Evolutionary conservation across 345 rosid genomes (phyloP).

Genomic region (rapeseed (Brassica napus)): Da-Ae NC_063445.1:5002501-5003000

Average conservation of each 20-base stretch:
- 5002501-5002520: background rate
- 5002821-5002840: background rate
- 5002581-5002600: background rate
- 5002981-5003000: background rate
- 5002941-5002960: background rate
- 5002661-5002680: background rate
- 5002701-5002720: background rate
- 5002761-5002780: background rate
- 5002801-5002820: background rate
- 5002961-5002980: background rate
- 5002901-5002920: background rate
- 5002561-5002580: background rate
- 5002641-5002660: background rate
- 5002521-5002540: background rate
- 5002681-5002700: background rate
- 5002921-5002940: background rate
- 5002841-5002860: background rate
- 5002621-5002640: background rate
- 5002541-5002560: background rate
- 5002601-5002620: background rate
- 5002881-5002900: background rate
- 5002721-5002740: background rate
- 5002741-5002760: background rate
- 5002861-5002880: background rate
- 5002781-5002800: background rate